These are phyloP conservation scores for Aspergillaceae sp. DNA, from an alignment of 2,329 filamentous ascomycete species.

Conservation along the genomic window DNA sequence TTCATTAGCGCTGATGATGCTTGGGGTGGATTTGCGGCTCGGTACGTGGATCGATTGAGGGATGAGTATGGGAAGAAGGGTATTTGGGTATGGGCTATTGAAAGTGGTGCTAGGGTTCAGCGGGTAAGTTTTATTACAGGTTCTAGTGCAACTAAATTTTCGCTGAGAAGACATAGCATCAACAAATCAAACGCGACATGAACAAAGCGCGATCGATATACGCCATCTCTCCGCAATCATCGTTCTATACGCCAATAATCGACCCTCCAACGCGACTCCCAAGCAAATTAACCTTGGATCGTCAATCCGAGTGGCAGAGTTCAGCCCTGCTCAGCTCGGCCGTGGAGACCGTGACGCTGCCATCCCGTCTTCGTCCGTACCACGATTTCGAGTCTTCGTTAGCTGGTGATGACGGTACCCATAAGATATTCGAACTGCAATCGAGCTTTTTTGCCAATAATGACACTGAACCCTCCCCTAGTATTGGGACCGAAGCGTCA, in stretches of 20 bases:
- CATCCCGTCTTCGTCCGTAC: conserved; percentile 49
- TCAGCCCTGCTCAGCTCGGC: conserved; percentile 68
- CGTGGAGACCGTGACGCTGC: conserved; percentile 69
- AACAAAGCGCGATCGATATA: conserved; percentile 68
- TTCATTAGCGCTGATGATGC: conserved; percentile 65
- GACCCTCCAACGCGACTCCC: conserved; percentile 52
- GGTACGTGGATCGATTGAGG: conserved; percentile 66
- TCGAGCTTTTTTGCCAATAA: conserved; percentile 48
- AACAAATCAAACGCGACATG: conserved; percentile 55
- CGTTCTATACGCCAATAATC: conserved; percentile 67
- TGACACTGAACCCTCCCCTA: background rate
- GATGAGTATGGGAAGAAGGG: conserved; percentile 87
- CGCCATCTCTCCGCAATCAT: conserved; percentile 60
- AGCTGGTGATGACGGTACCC: conserved; percentile 55
- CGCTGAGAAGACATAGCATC: conserved; percentile 32
- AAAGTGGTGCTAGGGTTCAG: conserved; percentile 50
- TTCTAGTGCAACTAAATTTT: background rate
- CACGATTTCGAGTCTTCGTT: conserved; percentile 40
- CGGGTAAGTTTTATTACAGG: conserved; percentile 38
- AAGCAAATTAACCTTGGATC: conserved; percentile 51
- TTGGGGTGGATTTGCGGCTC: conserved; percentile 68
- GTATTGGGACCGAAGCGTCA: conserved; percentile 3
- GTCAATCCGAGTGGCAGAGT: conserved; percentile 65
- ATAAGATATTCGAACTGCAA: conserved; percentile 66
- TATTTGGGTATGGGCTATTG: conserved; percentile 79